Base-by-base conservation (phyloP, 305 asterid genomes). In the Ilex paraguariensis region DNA sequence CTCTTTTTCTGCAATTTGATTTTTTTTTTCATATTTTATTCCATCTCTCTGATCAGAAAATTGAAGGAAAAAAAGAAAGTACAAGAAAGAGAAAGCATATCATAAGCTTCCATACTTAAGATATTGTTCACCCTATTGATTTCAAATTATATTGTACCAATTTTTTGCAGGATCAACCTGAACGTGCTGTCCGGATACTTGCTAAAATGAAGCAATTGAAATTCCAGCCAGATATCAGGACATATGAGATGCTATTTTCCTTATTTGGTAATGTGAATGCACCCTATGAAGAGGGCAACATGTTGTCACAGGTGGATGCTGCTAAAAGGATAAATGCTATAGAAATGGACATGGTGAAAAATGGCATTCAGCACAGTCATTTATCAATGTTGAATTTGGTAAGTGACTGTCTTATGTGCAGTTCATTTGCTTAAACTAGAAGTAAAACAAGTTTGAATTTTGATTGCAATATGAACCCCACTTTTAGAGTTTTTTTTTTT, bases 201-300 rank as follows among this genome's bases (percentile, higher is more conserved):
- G 81, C 82, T 66, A 82, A 76, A 79, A 82, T 90, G 95, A 90
- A 70, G 67, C 12, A 73, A 54, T 70, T 68, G 71, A 76, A 81
- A 40, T 48, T 87, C 67, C 67, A 54, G 69, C 91, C 88, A 53
- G 77, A 90, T 81, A 74, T 82, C 78, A 78, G 81, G 82, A 90
- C 98, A 55, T 92, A 84, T 54, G 97, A 81, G 72, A 70, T 79
- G 62, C 59, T 92, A 69, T 80, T 90, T 77, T 82, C 93, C 60
- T 74, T 92, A 77, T 87, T 92, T 77, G 96, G 89, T 65, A 84
- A 80, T 21, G 88, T 85, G 64, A 84, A 87, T 80, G 84, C 87
- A 60, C 96, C 94, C 52, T 90, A 84, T 60, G 96, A 87, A 69
- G 82, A 75, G 5, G 83, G 90, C 53, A 73, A 81, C 70, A 44